These are phyloP conservation scores for Collybia mongolica DNA, from an alignment of 768 basidiomycete genomes.

Conservation along the genomic window DNA sequence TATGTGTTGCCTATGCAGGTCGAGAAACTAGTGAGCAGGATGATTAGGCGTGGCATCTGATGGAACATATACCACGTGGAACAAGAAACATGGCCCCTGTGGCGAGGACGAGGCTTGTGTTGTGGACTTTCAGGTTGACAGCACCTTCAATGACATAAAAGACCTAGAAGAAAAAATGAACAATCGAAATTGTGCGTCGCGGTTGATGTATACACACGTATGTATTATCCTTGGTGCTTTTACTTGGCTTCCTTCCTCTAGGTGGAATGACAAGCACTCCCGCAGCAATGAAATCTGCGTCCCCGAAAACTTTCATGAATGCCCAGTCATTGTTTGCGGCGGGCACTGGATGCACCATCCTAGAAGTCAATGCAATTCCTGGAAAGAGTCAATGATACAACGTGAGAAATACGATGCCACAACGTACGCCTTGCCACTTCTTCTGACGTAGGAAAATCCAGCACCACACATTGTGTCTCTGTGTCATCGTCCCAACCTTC, in stretches of 20 bases:
- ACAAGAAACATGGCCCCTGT: constrained; percentile 87
- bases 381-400: constrained; percentile 10
- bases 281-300: constrained; percentile 88
- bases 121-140: constrained; percentile 80
- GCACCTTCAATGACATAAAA: constrained; percentile 82
- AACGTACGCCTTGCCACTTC: constrained; percentile 72
- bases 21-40: background rate
- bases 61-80: constrained; percentile 63
- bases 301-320: constrained; percentile 92
- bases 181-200: background rate
- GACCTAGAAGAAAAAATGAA: constrained; percentile 24
- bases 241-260: constrained; percentile 75
- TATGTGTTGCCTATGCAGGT: constrained; percentile 77
- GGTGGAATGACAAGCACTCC: constrained; percentile 86
- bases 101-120: constrained; percentile 72
- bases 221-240: constrained; percentile 91
- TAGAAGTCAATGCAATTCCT: constrained; percentile 77
- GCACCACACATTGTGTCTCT: constrained; percentile 57
- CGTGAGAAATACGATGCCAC: background rate
- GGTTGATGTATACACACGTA: constrained; percentile 25
- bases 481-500: constrained; percentile 90
- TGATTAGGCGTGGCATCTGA: background rate
- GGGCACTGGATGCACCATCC: constrained; percentile 1
- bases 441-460: constrained; percentile 60
- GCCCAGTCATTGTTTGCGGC: constrained; percentile 43